phyloP scores from a whole-genome alignment of 495 filamentous ascomycete species.

The Aspergillus haitiensis region DNA sequence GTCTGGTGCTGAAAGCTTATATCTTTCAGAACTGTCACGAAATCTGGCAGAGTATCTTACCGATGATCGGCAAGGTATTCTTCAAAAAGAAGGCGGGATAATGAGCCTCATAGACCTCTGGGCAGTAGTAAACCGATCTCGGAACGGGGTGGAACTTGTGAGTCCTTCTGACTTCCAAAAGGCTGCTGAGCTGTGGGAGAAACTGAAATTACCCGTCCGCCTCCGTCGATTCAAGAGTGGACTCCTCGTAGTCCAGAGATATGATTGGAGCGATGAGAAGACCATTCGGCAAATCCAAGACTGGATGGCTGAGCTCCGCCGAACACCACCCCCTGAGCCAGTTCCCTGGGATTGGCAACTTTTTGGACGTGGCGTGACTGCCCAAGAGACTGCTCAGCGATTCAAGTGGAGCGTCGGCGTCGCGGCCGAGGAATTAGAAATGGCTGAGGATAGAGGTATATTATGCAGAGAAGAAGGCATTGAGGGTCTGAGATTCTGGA shows the following conservation, averaged over 20 bases:
- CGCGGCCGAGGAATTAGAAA: slow-evolving; percentile 90
- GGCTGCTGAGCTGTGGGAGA: slow-evolving; percentile 84
- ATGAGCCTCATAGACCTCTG: slow-evolving; percentile 94
- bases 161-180: slow-evolving; percentile 90
- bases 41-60: slow-evolving; percentile 93
- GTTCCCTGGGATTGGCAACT: slow-evolving; percentile 70
- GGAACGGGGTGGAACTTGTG: slow-evolving; percentile 91
- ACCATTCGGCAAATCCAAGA: slow-evolving; percentile 72
- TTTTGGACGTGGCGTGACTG: slow-evolving; percentile 84
- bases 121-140: slow-evolving; percentile 95
- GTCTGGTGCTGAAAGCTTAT: slow-evolving; percentile 58
- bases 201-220: slow-evolving; percentile 80
- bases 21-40: slow-evolving; percentile 76
- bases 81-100: slow-evolving; percentile 85
- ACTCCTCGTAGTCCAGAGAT: slow-evolving; percentile 84
- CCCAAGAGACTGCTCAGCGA: slow-evolving; percentile 81
- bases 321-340: slow-evolving; percentile 60
- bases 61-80: slow-evolving; percentile 78
- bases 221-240: slow-evolving; percentile 88
- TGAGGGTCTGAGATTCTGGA: slow-evolving; percentile 81
- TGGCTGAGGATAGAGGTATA: slow-evolving; percentile 87
- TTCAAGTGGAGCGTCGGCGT: slow-evolving; percentile 99
- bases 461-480: slow-evolving; percentile 82
- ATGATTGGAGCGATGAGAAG: slow-evolving; percentile 87
- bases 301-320: slow-evolving; percentile 76